Conservation (phyloP, 148 eudicot species). For the Cornus florida region DNA sequence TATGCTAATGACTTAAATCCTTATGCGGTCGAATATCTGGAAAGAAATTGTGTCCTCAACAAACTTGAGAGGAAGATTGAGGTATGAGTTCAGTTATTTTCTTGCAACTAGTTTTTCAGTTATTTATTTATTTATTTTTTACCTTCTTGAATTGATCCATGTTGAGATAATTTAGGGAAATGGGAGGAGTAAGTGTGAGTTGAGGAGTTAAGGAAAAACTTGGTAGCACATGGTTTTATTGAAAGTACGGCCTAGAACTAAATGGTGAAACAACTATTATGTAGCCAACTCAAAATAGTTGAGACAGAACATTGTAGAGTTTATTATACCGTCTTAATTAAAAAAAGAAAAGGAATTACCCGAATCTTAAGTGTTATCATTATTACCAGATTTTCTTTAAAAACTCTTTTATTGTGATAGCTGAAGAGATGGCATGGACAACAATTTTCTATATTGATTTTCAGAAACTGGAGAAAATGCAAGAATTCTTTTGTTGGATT, state of each 20-base stretch:
- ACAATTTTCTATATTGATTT: neutral
- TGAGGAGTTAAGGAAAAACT: neutral
- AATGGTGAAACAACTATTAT: neutral
- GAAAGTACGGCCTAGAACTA: neutral
- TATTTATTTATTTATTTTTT: neutral
- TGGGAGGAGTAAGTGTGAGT: neutral
- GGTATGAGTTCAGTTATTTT: slow-evolving; percentile 35
- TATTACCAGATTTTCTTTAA: neutral
- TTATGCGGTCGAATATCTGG: slow-evolving; percentile 76
- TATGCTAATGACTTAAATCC: slow-evolving; percentile 97
- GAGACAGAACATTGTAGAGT: neutral
- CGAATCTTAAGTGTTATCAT: neutral
- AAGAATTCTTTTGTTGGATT: neutral
- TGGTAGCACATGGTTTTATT: neutral
- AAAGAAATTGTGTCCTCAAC: slow-evolving; percentile 73
- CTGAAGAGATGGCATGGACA: slow-evolving; percentile 1
- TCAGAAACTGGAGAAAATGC: neutral
- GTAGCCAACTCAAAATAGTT: neutral
- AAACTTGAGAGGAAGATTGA: slow-evolving; percentile 88
- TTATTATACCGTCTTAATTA: neutral
- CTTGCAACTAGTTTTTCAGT: neutral
- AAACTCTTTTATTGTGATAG: neutral
- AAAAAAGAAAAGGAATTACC: neutral
- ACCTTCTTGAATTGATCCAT: neutral
- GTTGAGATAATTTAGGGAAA: neutral